Conservation (phyloP, 1,284 basidiomycete genomes). For the Porogramme epimiltina region DNA sequence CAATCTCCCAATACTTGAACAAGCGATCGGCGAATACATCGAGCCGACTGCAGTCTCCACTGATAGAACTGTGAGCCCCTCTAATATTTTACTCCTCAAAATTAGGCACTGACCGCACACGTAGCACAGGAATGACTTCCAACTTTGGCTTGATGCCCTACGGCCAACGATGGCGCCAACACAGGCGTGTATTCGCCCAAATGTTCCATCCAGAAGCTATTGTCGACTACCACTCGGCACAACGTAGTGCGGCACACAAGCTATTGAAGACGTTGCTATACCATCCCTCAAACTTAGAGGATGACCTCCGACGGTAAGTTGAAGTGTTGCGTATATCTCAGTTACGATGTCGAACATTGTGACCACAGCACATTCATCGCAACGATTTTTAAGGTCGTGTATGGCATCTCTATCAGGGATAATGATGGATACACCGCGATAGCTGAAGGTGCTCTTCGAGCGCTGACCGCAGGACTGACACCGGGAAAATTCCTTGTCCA, state of each 20-base stretch:
- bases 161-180: slow-evolving; percentile 19
- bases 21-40: slow-evolving; percentile 8
- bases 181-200: slow-evolving; percentile 18
- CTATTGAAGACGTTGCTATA: neutral
- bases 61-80: slow-evolving; percentile 1
- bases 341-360: neutral
- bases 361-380: slow-evolving; percentile 3
- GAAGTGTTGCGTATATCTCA: neutral
- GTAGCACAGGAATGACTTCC: too few species aligned
- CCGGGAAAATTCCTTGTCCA: slow-evolving; percentile 4
- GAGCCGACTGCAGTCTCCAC: neutral
- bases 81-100: too few species aligned
- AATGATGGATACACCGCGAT: neutral
- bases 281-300: neutral
- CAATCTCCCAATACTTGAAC: slow-evolving; percentile 5
- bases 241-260: neutral
- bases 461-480: neutral
- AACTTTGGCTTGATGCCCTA: too few species aligned
- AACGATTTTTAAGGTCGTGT: slow-evolving; percentile 5
- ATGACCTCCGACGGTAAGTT: slow-evolving; percentile 1
- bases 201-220: slow-evolving; percentile 6
- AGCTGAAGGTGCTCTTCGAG: neutral
- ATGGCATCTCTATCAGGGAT: slow-evolving; percentile 1
- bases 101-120: too few species aligned
- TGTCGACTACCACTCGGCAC: slow-evolving; percentile 1